Conservation (phyloP, 805 yeast species). For the Candida easanensis region DNA sequence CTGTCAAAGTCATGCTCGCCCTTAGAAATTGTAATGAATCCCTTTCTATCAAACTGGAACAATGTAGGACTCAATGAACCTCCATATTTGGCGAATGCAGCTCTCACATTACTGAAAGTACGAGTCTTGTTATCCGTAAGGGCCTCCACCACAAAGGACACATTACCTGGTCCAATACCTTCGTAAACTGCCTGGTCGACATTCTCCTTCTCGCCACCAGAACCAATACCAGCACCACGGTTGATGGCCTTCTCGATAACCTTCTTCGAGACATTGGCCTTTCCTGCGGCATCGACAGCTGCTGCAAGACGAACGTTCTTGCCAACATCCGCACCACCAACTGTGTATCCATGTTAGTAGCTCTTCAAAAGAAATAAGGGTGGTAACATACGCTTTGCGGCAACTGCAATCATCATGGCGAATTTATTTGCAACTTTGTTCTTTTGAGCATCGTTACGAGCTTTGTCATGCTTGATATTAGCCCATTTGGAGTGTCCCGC, state of each 20-base stretch:
- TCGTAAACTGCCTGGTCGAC: slow-evolving; percentile 70
- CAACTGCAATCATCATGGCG: slow-evolving; percentile 70
- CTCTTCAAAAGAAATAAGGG: not conserved
- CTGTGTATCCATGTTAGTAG: slow-evolving; percentile 16
- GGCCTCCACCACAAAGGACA: slow-evolving; percentile 81
- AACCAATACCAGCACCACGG: slow-evolving; percentile 72
- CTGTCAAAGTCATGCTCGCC: slow-evolving; percentile 49
- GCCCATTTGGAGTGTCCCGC: slow-evolving; percentile 96
- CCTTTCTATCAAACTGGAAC: slow-evolving; percentile 75
- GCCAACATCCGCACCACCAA: slow-evolving; percentile 65
- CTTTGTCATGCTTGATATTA: slow-evolving; percentile 89
- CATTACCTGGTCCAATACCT: slow-evolving; percentile 91
- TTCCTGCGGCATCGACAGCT: slow-evolving; percentile 74
- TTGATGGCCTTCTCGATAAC: slow-evolving; percentile 86
- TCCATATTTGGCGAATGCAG: slow-evolving; percentile 67
- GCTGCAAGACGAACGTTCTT: slow-evolving; percentile 61
- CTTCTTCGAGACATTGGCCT: slow-evolving; percentile 74
- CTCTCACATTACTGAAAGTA: slow-evolving; percentile 71
- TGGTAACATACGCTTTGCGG: slow-evolving; percentile 49
- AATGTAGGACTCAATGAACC: slow-evolving; percentile 74
- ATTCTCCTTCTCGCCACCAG: slow-evolving; percentile 41
- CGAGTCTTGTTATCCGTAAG: slow-evolving; percentile 86
- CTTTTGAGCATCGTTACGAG: slow-evolving; percentile 81
- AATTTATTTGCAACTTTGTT: slow-evolving; percentile 66
- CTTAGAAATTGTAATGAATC: slow-evolving; percentile 59